phyloP scores from a whole-genome alignment of 441 rosid genomes.

The Croton setiger region DNA sequence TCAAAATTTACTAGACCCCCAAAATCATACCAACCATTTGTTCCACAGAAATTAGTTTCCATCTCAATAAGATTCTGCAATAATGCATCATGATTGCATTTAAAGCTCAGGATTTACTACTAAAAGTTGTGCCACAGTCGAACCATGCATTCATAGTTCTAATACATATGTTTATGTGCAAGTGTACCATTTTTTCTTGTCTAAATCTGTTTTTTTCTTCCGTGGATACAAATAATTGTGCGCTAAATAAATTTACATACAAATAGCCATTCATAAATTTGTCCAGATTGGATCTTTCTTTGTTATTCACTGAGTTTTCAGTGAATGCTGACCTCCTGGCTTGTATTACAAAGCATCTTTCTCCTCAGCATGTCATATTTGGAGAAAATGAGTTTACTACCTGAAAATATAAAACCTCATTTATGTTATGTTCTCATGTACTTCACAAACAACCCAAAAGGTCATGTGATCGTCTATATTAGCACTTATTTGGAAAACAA shows the following conservation, averaged over 20 bases:
- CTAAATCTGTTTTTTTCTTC: not conserved
- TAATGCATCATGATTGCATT: not conserved
- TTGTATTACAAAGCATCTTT: slow-evolving; percentile 26
- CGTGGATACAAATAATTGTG: slow-evolving; percentile 13
- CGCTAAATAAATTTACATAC: slow-evolving; percentile 25
- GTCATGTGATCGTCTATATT: not conserved
- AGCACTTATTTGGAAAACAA: not conserved
- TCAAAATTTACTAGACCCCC: too few species aligned
- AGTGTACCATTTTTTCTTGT: not conserved
- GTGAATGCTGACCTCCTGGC: slow-evolving; percentile 2
- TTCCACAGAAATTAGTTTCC: too few species aligned
- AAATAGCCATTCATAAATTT: slow-evolving; percentile 11
- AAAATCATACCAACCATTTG: too few species aligned
- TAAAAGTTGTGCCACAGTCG: slow-evolving; percentile 13
- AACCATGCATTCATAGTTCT: slow-evolving; percentile 22
- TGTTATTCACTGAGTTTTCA: slow-evolving; percentile 11
- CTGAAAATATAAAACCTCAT: slow-evolving; percentile 23
- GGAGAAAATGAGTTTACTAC: slow-evolving; percentile 28
- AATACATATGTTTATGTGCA: not conserved
- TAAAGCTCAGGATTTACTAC: not conserved
- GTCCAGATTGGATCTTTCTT: slow-evolving; percentile 24
- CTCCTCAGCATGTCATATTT: slow-evolving; percentile 44
- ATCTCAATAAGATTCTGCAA: too few species aligned
- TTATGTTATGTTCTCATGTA: not conserved
- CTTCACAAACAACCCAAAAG: not conserved